Conservation (phyloP, 2,329 filamentous ascomycete genomes). For the Hypomyces rosellus region DNA sequence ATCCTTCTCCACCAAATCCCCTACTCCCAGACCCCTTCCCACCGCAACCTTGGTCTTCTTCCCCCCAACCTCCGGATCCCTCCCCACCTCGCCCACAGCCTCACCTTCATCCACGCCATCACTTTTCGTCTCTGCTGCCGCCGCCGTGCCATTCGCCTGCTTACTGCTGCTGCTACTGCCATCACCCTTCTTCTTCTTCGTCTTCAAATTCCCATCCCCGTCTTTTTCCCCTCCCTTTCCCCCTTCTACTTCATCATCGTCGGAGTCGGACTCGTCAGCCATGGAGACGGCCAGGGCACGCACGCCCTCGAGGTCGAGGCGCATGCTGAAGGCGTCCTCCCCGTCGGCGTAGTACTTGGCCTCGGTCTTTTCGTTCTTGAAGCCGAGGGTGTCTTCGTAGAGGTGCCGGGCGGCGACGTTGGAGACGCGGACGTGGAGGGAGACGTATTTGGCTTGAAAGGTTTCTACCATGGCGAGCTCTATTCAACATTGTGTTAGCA, state of each 20-base stretch:
- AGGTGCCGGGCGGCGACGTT: constrained; percentile 87
- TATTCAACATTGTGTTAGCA: constrained; percentile 25
- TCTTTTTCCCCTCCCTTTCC: background rate
- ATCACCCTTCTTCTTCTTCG: constrained; percentile 34
- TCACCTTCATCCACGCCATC: constrained; percentile 59
- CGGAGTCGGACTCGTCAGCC: constrained; percentile 21
- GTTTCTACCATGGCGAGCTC: constrained; percentile 96
- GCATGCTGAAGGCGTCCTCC: constrained; percentile 94
- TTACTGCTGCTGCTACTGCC: constrained; percentile 20
- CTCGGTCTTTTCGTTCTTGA: constrained; percentile 81
- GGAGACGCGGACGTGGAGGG: constrained; percentile 88
- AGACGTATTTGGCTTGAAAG: constrained; percentile 86
- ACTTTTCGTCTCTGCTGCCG: constrained; percentile 30
- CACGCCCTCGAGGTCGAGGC: constrained; percentile 68
- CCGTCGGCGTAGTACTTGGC: constrained; percentile 94
- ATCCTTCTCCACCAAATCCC: constrained; percentile 66
- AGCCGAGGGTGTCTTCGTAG: constrained; percentile 87
- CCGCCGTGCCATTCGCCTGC: constrained; percentile 29
- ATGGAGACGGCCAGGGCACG: constrained; percentile 40
- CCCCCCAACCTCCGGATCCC: constrained; percentile 37
- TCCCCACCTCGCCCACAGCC: constrained; percentile 60
- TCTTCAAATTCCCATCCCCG: constrained; percentile 29
- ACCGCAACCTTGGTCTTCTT: constrained; percentile 82
- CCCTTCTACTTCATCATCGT: constrained; percentile 35
- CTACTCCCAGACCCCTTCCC: constrained; percentile 71